A percentile compares a stretch with the other conserved stretches of the same genome.
phyloP scores from a whole-genome alignment of 768 basidiomycete species.

The Artomyces pyxidatus region DNA sequence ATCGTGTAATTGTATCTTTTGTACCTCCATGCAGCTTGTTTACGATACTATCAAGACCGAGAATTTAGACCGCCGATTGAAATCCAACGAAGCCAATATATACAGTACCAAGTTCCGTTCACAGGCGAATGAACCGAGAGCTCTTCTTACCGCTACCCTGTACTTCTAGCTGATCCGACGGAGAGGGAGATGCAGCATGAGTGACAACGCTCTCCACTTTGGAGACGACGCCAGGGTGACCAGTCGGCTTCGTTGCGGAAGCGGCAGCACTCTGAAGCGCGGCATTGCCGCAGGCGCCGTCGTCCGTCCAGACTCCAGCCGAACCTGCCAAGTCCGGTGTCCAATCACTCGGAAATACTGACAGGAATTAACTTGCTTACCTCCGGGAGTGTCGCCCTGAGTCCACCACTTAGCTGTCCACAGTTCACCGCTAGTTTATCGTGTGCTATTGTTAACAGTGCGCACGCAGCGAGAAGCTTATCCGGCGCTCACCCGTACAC shows the following conservation, averaged over 20 bases:
- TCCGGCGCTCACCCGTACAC: constrained; percentile 37
- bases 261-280: constrained; percentile 1
- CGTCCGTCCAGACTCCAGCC: constrained; percentile 47
- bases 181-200: not conserved
- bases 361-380: constrained; percentile 16
- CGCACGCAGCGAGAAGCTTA: not conserved
- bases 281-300: constrained; percentile 38
- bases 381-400: constrained; percentile 42
- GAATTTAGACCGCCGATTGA: too few species aligned
- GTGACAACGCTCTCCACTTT: not conserved
- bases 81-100: not conserved
- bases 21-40: too few species aligned
- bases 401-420: constrained; percentile 60
- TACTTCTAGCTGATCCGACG: not conserved
- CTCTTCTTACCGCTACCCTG: constrained; percentile 1
- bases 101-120: not conserved
- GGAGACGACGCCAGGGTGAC: not conserved
- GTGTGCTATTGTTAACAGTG: constrained; percentile 4
- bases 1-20: too few species aligned
- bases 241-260: not conserved
- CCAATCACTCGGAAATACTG: not conserved
- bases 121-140: constrained; percentile 20
- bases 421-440: constrained; percentile 24
- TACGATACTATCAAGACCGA: too few species aligned
- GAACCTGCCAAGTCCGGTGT: constrained; percentile 26